Conservation (phyloP, 2,329 filamentous ascomycete species). For the Hypoxylon sp. region DNA sequence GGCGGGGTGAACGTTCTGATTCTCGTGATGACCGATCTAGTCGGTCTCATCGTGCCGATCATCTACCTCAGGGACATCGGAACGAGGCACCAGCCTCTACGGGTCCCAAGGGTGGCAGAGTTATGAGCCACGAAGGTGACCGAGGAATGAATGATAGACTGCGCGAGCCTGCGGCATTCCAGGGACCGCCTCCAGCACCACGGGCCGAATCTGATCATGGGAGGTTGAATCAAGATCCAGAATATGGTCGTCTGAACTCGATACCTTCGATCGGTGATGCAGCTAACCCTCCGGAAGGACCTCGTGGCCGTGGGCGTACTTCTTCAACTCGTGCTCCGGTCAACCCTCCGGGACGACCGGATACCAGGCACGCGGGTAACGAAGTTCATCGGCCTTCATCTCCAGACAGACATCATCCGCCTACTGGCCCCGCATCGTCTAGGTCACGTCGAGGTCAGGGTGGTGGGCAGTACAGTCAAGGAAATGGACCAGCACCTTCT, state of each 20-base stretch:
- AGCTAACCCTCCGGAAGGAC: slow-evolving; percentile 61
- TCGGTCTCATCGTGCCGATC: slow-evolving; percentile 52
- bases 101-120: slow-evolving; percentile 38
- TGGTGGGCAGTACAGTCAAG: slow-evolving; percentile 38
- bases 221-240: slow-evolving; percentile 63
- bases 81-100: slow-evolving; percentile 40
- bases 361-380: slow-evolving; percentile 52
- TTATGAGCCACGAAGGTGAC: slow-evolving; percentile 52
- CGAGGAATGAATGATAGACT: slow-evolving; percentile 51
- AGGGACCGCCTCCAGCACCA: slow-evolving; percentile 44
- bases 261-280: slow-evolving; percentile 54
- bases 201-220: slow-evolving; percentile 60
- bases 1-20: slow-evolving; percentile 52
- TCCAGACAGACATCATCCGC: slow-evolving; percentile 58
- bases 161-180: slow-evolving; percentile 52
- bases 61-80: slow-evolving; percentile 44
- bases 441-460: slow-evolving; percentile 55
- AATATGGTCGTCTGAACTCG: slow-evolving; percentile 68
- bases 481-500: slow-evolving; percentile 38
- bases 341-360: slow-evolving; percentile 51
- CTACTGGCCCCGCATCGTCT: slow-evolving; percentile 61
- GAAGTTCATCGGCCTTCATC: slow-evolving; percentile 55
- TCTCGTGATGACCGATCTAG: slow-evolving; percentile 57
- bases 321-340: slow-evolving; percentile 49
- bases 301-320: slow-evolving; percentile 59